Conservation (phyloP, 2,329 filamentous ascomycete species). For the Neopestalotiopsis sp. region DNA sequence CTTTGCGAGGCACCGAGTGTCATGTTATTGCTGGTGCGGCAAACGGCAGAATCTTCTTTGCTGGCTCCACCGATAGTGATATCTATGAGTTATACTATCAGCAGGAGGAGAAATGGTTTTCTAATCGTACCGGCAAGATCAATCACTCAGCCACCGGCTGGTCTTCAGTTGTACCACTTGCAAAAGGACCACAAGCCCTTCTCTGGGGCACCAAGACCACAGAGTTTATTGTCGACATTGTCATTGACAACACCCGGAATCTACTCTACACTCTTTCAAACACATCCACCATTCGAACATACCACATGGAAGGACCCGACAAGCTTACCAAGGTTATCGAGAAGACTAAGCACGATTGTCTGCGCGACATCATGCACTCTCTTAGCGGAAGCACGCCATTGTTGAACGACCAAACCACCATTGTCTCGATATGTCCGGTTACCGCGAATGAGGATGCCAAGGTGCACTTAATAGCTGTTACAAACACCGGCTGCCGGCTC, state of each 20-base stretch:
- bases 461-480: slow-evolving; percentile 88
- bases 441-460: slow-evolving; percentile 79
- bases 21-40: slow-evolving; percentile 81
- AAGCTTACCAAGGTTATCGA: slow-evolving; percentile 69
- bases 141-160: slow-evolving; percentile 84
- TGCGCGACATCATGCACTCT: slow-evolving; percentile 80
- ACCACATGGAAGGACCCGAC: slow-evolving; percentile 76
- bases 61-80: slow-evolving; percentile 80
- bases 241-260: slow-evolving; percentile 85
- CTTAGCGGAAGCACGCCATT: slow-evolving; percentile 76
- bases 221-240: slow-evolving; percentile 79
- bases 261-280: slow-evolving; percentile 92
- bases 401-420: slow-evolving; percentile 71
- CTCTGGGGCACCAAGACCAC: slow-evolving; percentile 57
- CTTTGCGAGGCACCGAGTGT: slow-evolving; percentile 78
- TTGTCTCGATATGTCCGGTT: slow-evolving; percentile 88
- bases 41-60: slow-evolving; percentile 92
- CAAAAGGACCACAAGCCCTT: slow-evolving; percentile 47
- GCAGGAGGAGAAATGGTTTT: slow-evolving; percentile 97
- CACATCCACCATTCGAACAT: slow-evolving; percentile 87
- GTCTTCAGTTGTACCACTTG: slow-evolving; percentile 63
- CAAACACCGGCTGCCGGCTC: slow-evolving; percentile 86
- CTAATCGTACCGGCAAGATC: slow-evolving; percentile 83
- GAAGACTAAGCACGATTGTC: slow-evolving; percentile 65
- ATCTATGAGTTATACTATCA: slow-evolving; percentile 96